phyloP scores from a whole-genome alignment of 768 basidiomycete species.

The Collybia mongolica region DNA sequence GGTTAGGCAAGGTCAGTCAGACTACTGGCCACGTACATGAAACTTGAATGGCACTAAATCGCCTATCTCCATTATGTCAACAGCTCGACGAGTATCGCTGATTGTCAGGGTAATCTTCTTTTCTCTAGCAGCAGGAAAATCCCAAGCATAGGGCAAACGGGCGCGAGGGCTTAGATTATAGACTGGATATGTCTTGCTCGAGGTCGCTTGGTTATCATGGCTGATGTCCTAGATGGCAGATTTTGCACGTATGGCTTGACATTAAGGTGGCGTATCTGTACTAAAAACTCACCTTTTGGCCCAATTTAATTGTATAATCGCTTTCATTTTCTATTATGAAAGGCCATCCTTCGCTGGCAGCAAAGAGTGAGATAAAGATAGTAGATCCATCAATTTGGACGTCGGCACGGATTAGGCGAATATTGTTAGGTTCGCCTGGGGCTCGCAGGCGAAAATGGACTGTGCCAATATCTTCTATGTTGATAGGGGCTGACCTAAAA shows the following conservation, averaged over 20 bases:
- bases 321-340: slow-evolving; percentile 90
- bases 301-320: slow-evolving; percentile 63
- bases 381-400: slow-evolving; percentile 82
- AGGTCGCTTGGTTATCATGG: slow-evolving; percentile 30
- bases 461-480: slow-evolving; percentile 86
- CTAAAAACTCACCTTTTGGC: slow-evolving; percentile 62
- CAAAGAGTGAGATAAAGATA: slow-evolving; percentile 78
- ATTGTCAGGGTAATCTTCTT: slow-evolving; percentile 74
- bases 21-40: slow-evolving; percentile 41
- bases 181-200: slow-evolving; percentile 37
- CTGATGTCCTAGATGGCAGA: slow-evolving; percentile 38
- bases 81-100: slow-evolving; percentile 56
- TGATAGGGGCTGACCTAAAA: slow-evolving; percentile 87
- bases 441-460: slow-evolving; percentile 70
- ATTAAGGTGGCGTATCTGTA: background rate
- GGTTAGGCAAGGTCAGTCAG: background rate
- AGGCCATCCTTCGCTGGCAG: slow-evolving; percentile 78
- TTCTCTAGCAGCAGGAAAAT: slow-evolving; percentile 79
- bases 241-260: slow-evolving; percentile 17
- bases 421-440: slow-evolving; percentile 31
- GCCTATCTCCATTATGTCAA: slow-evolving; percentile 97
- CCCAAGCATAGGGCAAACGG: slow-evolving; percentile 83
- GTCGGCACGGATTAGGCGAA: slow-evolving; percentile 69
- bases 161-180: slow-evolving; percentile 63
- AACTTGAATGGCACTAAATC: slow-evolving; percentile 89